These are phyloP conservation scores for Auricularia sp. DNA, from an alignment of 768 basidiomycete species.

Conservation along the genomic window DNA sequence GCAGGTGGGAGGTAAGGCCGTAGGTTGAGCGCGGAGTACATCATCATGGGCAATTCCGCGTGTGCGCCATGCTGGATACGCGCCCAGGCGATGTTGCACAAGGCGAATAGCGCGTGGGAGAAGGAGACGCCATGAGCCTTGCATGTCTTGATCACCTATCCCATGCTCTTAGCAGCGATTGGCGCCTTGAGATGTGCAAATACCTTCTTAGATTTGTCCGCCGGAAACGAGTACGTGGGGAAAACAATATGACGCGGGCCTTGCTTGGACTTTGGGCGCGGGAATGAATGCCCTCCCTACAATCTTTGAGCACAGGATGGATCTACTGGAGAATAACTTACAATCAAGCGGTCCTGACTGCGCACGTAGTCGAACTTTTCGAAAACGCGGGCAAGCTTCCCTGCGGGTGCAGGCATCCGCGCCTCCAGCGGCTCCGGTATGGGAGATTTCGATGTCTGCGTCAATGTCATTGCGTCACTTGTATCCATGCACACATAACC, in stretches of 20 bases:
- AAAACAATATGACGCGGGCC: slow-evolving; percentile 50
- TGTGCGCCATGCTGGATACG: slow-evolving; percentile 16
- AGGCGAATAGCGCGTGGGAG: slow-evolving; percentile 62
- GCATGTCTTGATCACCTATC: slow-evolving; percentile 41
- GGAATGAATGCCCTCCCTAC: slow-evolving; percentile 58
- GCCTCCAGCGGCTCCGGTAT: slow-evolving; percentile 42
- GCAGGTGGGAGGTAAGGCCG: slow-evolving; percentile 39
- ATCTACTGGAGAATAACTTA: no score
- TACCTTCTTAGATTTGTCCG: slow-evolving; percentile 47
- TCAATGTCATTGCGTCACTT: not conserved
- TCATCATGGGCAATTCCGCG: slow-evolving; percentile 31
- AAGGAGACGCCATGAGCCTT: slow-evolving; percentile 65
- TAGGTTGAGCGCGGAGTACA: slow-evolving; percentile 80
- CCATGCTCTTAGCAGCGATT: slow-evolving; percentile 5
- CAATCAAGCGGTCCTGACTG: slow-evolving; percentile 49
- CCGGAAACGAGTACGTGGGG: slow-evolving; percentile 51
- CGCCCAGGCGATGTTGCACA: slow-evolving; percentile 69
- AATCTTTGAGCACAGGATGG: no score
- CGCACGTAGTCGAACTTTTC: slow-evolving; percentile 46
- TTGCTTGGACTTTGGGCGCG: slow-evolving; percentile 27
- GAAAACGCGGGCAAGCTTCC: slow-evolving; percentile 35
- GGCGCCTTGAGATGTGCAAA: not conserved
- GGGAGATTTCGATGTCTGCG: not conserved
- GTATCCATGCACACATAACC: no score
- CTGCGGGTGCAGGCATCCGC: slow-evolving; percentile 27